Percentiles rank a stretch among this genome's conserved stretches.
phyloP scores from a whole-genome alignment of 2,329 filamentous ascomycete genomes.

The Xenosphaeropsis pyriputrescens region DNA sequence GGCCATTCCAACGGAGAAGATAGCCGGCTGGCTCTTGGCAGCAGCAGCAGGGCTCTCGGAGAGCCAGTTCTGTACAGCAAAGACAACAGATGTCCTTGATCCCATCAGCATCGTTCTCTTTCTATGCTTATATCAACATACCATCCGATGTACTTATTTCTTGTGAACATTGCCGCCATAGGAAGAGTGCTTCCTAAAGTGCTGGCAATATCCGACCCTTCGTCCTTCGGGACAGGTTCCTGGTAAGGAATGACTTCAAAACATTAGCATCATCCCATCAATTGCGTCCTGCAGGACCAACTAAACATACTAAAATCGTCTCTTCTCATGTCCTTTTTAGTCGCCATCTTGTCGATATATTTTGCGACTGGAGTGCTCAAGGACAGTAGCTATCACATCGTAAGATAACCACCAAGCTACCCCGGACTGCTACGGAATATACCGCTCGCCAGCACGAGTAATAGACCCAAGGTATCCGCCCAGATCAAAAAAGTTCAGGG shows the following conservation, averaged over 20 bases:
- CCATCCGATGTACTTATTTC: constrained; percentile 69
- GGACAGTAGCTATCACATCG: too few relatives aligned
- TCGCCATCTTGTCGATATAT: constrained; percentile 32
- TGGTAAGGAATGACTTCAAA: constrained; percentile 73
- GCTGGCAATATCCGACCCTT: constrained; percentile 54
- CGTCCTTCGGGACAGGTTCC: constrained; percentile 52
- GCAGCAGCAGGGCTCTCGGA: constrained; percentile 58
- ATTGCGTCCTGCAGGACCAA: constrained; percentile 5
- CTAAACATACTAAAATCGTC: constrained; percentile 49
- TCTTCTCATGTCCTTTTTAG: constrained; percentile 64
- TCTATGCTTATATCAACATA: constrained; percentile 18
- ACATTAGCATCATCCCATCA: constrained; percentile 2
- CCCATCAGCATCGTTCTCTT: not conserved
- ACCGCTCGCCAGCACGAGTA: too few relatives aligned
- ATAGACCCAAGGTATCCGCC: too few relatives aligned
- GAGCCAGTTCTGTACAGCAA: constrained; percentile 64
- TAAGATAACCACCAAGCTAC: too few relatives aligned
- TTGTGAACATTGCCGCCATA: constrained; percentile 91
- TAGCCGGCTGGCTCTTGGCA: constrained; percentile 51
- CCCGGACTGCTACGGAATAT: too few relatives aligned
- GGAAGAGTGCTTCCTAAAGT: constrained; percentile 66
- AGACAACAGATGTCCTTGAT: constrained; percentile 54
- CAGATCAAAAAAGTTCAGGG: too few relatives aligned
- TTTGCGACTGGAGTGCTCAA: too few relatives aligned
- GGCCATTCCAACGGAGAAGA: constrained; percentile 68